Evolutionary conservation across 2,329 filamentous ascomycete species (phyloP), one percentile per base, ranked within the genome.

Genomic region (Stylonectria norvegica): DNA sequence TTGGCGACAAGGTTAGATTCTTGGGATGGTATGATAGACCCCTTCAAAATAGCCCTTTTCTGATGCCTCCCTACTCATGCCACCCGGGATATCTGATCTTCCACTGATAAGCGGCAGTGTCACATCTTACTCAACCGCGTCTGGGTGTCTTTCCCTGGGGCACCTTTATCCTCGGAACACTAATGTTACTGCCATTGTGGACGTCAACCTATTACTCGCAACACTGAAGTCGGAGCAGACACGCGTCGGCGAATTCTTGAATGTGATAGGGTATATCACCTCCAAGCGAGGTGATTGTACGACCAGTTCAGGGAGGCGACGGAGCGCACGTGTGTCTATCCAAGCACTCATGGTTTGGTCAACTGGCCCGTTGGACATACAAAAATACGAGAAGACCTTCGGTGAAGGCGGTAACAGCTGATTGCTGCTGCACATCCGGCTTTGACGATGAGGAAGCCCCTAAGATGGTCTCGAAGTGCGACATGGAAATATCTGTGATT

Each of bases 21-120:
- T 67, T 97, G 36, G 90, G 89, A 64, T 96, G 90, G 91, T 95
- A 75, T 68, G 81, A 67, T n/a, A n/a, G n/a, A n/a, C n/a, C n/a
- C n/a, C n/a, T n/a, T n/a, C n/a, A n/a, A n/a, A n/a, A n/a, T n/a
- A n/a, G n/a, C n/a, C n/a, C n/a, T n/a, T n/a, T n/a, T n/a, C n/a
- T n/a, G n/a, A n/a, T n/a, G n/a, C n/a, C n/a, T n/a, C n/a, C n/a
- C n/a, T n/a, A n/a, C n/a, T n/a, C n/a, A n/a, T n/a, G n/a, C n/a
- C n/a, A n/a, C n/a, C n/a, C n/a, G n/a, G 40, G 11, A 9, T 8
- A 16, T 32, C 7, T 17, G 30, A 19, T 18, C 16, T 32, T 19
- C 5, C 17, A 42, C 50, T 56, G 44, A 57, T 32, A 36, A 19
- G 22, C 32, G 41, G 42, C 50, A 80, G 77, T 57, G 72, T 80